Evolutionary conservation across 2,329 filamentous ascomycete genomes (phyloP), one percentile per base, ranked within the genome.

Genomic region (Karstenula rhodostoma): DNA sequence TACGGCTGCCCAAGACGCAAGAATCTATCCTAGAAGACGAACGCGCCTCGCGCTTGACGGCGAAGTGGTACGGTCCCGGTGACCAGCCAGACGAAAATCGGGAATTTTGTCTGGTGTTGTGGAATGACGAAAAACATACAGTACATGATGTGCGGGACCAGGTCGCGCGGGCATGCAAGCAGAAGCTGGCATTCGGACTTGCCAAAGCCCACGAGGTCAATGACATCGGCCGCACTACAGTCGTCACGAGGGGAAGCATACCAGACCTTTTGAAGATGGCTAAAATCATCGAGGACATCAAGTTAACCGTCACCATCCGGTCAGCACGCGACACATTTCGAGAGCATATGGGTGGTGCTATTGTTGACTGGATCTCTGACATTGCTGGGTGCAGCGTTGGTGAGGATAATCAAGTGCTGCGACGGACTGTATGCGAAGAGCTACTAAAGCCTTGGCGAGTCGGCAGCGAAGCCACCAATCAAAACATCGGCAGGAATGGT

Each of bases 101-200:
- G 13, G 92, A 97, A 69, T 99, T 90, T 77, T 90, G 92, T 5
- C 81, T 99, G 47, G 83, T 97, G 17, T 82, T 99, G 5, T 99
- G 95, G 95, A 99, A 99, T 70, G 95, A 99, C 66, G 95, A 99
- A 80, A 99, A 99, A 78, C 95, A 99, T 76, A 99, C 95, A 0
- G 90, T 98, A 46, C 87, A 89, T 49, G 95, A 99, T 75, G 94
- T 99, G 6, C 86, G 90, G 67, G 89, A 96, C 59, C 94, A 98
- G 76, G 92, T 99, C 23, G 91, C 92, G 3, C 87, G 94, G 65
- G 95, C 95, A 52, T 99, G 95, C 81, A 87, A 86, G 62, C 89
- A 92, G 66, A 86, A 88, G 7, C 82, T 85, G 61, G 83, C 82
- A 5, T 90, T 92, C 63, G 94, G 92, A 3, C 80, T 89, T 22